A percentile compares a stretch with the other conserved stretches of the same genome.
These are phyloP conservation scores for Aspergillus diversus DNA, from an alignment of 495 filamentous ascomycete genomes.

Conservation along the genomic window DNA sequence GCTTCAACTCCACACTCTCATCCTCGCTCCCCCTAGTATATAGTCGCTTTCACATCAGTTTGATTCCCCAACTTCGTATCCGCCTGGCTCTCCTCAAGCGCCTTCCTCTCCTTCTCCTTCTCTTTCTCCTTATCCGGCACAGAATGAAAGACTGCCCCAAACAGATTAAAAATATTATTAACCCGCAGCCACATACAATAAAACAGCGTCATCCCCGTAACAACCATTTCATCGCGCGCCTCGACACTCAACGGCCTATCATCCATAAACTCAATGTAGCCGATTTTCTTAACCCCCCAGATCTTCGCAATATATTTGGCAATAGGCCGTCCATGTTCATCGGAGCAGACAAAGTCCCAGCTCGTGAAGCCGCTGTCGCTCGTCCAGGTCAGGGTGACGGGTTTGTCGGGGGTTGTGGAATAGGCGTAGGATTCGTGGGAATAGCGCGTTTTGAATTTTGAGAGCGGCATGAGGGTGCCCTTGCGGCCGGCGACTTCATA, in stretches of 20 bases:
- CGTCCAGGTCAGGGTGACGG: conserved; percentile 38
- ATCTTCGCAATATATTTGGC: conserved; percentile 31
- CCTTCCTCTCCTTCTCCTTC: no score
- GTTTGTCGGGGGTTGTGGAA: conserved; percentile 20
- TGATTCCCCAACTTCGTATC: no score
- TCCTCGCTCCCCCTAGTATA: no score
- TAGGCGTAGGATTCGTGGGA: conserved; percentile 34
- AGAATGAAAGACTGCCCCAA: conserved; percentile 29
- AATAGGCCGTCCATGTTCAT: conserved; percentile 35
- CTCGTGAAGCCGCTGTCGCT: conserved; percentile 31
- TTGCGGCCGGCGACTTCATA: conserved; percentile 31
- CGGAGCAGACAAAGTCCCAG: conserved; percentile 42
- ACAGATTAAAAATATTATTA: conserved; percentile 30
- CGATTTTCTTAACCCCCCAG: conserved; percentile 35
- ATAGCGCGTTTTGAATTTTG: conserved; percentile 34
- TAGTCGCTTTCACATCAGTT: no score
- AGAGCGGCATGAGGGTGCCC: conserved; percentile 32
- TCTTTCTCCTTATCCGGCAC: no score
- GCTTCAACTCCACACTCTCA: no score
- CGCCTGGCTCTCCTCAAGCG: no score
- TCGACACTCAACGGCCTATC: conserved; percentile 19
- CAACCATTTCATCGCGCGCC: conserved; percentile 39
- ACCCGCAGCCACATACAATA: conserved; percentile 33
- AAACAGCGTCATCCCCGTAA: conserved; percentile 34
- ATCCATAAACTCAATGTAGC: conserved; percentile 37